Evolutionary conservation across 2,329 filamentous ascomycete species (phyloP), one percentile per base, ranked within the genome.

Genomic region (Sporothrix pseudoabietina): DNA sequence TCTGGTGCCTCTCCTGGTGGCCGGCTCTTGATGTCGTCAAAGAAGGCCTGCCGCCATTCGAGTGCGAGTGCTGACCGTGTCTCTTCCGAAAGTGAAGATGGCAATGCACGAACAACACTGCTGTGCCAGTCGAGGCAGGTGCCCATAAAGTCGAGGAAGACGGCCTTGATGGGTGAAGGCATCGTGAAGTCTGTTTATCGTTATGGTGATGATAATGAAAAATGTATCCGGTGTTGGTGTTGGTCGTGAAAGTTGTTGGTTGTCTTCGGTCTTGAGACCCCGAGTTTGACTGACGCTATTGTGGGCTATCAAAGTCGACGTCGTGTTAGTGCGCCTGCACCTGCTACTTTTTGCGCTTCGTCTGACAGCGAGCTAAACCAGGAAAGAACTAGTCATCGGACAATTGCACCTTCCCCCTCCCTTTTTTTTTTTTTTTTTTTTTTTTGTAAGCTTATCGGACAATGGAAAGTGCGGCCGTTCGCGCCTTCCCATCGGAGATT

Each of bases 51-150:
- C 35, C 86, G 84, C 87, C 87, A 88, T 75, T 83, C 80, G 0
- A 87, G 80, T 0, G 86, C 85, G 49, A 88, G 70, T 4, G 82
- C 76, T 2, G 82, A 84, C 12, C 80, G 77, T 9, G 79, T 77
- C 0, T 76, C 69, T 35, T 77, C 59, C 4, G 81, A 71, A 19
- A 85, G 79, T 0, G 78, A 73, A 1, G 75, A 8, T 1, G 84
- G 84, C 2, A 84, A 76, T 1, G 80, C 77, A n/a, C 77, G 41
- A 19, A 81, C 75, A 9, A 83, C 80, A 41, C 81, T 81, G 68
- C 77, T 79, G 73, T 88, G 85, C 86, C 85, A 88, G 77, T 89
- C 82, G 3, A 87, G 84, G 75, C 86, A 88, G 32, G 86, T 88
- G 35, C 87, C 86, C 86, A 88, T 88, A 77, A 88, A 86, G 44